phyloP scores from a whole-genome alignment of 306 rosid genomes.

The Dryas drummondii region DNA sequence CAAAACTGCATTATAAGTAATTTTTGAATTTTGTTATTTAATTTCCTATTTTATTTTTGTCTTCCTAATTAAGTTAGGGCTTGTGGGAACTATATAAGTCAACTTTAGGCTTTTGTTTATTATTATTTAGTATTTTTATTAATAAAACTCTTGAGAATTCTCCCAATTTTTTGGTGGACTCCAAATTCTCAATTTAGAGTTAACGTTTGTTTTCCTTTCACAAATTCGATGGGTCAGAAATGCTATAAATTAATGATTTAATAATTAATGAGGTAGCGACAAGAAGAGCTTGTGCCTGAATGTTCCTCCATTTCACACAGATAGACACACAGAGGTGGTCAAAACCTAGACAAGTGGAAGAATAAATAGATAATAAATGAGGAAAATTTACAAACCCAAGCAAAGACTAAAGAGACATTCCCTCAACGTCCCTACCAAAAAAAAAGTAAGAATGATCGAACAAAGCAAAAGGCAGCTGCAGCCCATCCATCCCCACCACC shows the following conservation, averaged over 20 bases:
- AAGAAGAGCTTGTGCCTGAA: conserved; percentile 26
- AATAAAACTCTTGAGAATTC: no score
- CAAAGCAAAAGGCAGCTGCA: conserved; percentile 51
- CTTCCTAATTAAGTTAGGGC: no score
- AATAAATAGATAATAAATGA: conserved; percentile 31
- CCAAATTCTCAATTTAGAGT: no score
- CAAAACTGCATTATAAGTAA: no score
- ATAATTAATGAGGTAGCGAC: conserved; percentile 4
- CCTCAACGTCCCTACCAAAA: conserved; percentile 45
- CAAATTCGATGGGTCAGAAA: no score
- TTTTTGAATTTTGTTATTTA: no score
- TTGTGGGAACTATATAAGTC: no score
- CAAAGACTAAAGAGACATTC: conserved; percentile 42
- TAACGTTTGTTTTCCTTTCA: no score
- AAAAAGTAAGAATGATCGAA: conserved; percentile 26
- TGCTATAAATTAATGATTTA: not conserved
- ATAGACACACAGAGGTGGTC: conserved; percentile 25
- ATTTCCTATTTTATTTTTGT: no score
- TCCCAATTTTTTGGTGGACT: no score
- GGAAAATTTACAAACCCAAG: conserved; percentile 46
- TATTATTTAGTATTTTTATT: no score
- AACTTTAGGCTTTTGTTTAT: no score
- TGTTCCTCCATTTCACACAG: conserved; percentile 20
- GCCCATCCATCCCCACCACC: conserved; percentile 51
- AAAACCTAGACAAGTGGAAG: conserved; percentile 46